phyloP scores from a whole-genome alignment of 805 yeast genomes.

The Candida vaughaniae region DNA sequence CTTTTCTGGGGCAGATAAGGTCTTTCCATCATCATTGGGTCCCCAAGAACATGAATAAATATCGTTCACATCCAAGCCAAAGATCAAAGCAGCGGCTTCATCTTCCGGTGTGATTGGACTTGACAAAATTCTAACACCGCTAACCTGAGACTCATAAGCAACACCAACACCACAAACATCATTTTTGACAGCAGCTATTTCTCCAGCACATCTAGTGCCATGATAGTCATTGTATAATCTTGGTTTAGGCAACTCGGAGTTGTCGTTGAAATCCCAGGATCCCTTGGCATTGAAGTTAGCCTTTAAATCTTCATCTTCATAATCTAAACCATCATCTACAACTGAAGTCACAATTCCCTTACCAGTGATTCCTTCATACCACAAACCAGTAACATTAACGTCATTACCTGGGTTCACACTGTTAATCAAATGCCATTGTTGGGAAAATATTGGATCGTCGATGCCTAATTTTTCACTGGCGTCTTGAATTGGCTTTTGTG shows the following conservation, averaged over 20 bases:
- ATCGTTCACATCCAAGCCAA: slow-evolving; percentile 80
- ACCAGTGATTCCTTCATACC: slow-evolving; percentile 83
- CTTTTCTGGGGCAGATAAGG: slow-evolving; percentile 81
- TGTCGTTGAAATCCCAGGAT: slow-evolving; percentile 90
- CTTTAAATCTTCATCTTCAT: slow-evolving; percentile 68
- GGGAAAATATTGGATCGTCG: slow-evolving; percentile 75
- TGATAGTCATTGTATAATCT: slow-evolving; percentile 79
- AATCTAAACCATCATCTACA: slow-evolving; percentile 93
- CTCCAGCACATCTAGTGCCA: slow-evolving; percentile 98
- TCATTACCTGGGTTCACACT: slow-evolving; percentile 74
- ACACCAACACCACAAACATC: slow-evolving; percentile 94
- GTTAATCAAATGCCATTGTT: slow-evolving; percentile 93
- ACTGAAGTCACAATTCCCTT: slow-evolving; percentile 80
- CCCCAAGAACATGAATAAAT: slow-evolving; percentile 99
- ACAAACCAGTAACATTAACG: slow-evolving; percentile 80
- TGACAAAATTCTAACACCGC: slow-evolving; percentile 87
- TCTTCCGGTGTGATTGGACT: slow-evolving; percentile 79
- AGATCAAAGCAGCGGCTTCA: slow-evolving; percentile 85
- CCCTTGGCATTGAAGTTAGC: slow-evolving; percentile 73
- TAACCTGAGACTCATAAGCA: slow-evolving; percentile 81
- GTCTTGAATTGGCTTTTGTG: slow-evolving; percentile 44
- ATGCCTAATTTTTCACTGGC: slow-evolving; percentile 58
- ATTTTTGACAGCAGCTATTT: slow-evolving; percentile 87
- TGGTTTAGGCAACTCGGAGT: slow-evolving; percentile 75
- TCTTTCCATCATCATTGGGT: slow-evolving; percentile 87